Percentiles rank a stretch among this genome's conserved stretches.
Conservation (phyloP, 164 flowering plant genomes). For the Piper longum region DNA sequence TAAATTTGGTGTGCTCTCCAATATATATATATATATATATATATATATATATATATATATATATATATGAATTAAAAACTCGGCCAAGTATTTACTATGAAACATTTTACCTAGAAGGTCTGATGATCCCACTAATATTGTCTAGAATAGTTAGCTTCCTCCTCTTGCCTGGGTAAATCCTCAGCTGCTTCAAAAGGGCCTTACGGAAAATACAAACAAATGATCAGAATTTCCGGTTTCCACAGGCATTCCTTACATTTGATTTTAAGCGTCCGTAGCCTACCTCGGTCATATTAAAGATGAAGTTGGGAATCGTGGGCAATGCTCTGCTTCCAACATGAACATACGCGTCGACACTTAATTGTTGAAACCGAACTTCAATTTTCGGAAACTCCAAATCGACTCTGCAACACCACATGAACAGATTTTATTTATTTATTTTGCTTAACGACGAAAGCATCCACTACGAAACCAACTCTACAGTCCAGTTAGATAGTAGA, state of each 20-base stretch:
- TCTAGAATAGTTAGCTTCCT: conserved; percentile 56
- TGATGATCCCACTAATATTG: conserved; percentile 59
- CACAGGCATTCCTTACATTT: background rate
- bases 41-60: too few species aligned
- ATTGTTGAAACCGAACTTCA: conserved; percentile 72
- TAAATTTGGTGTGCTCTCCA: too few species aligned
- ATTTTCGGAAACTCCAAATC: conserved; percentile 77
- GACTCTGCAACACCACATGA: conserved; percentile 35
- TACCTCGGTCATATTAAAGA: conserved; percentile 82
- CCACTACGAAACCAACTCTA: too few species aligned
- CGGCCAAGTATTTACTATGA: background rate
- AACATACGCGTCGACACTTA: conserved; percentile 60
- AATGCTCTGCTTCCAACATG: conserved; percentile 86
- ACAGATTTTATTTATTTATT: too few species aligned
- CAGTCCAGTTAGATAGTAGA: too few species aligned
- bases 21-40: too few species aligned
- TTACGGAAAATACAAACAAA: conserved; percentile 8
- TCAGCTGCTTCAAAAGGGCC: conserved; percentile 63
- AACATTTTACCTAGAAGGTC: conserved; percentile 66
- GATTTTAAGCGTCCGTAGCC: background rate
- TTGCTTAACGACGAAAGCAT: too few species aligned
- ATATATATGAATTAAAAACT: background rate
- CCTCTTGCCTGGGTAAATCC: conserved; percentile 41
- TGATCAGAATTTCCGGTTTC: conserved; percentile 1
- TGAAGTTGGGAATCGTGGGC: conserved; percentile 89